A percentile compares a stretch with the other conserved stretches of the same genome.
Conservation (phyloP, 2,329 filamentous ascomycete species). For the Aspergillus uvarum region DNA sequence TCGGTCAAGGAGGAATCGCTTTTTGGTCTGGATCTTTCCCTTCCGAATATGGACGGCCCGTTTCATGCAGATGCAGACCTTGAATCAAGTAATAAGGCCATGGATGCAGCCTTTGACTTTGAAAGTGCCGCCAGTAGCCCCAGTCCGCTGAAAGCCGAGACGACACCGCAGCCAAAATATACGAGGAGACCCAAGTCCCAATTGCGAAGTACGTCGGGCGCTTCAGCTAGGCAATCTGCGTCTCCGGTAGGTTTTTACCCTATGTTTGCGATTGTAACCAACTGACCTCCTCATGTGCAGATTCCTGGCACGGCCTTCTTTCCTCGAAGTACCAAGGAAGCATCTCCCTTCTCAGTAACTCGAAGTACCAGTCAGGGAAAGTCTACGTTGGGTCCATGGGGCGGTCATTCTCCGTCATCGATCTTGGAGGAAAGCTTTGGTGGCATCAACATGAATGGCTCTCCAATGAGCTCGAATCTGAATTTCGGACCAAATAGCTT, state of each 20-base stretch:
- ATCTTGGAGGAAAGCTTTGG: constrained; percentile 47
- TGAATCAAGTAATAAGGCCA: constrained; percentile 48
- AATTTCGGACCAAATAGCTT: constrained; percentile 37
- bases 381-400: constrained; percentile 40
- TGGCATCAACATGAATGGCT: constrained; percentile 47
- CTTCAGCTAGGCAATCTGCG: constrained; percentile 23
- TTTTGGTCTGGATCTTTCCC: constrained; percentile 40
- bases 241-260: constrained; percentile 25
- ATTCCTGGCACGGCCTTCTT: constrained; percentile 33
- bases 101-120: constrained; percentile 52
- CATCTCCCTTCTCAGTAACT: constrained; percentile 37
- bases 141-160: constrained; percentile 39
- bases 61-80: constrained; percentile 39
- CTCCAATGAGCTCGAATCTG: constrained; percentile 41
- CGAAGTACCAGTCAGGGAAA: constrained; percentile 32
- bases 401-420: constrained; percentile 44
- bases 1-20: constrained; percentile 42
- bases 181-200: constrained; percentile 28
- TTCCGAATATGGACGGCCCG: constrained; percentile 34
- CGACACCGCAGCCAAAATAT: constrained; percentile 23
- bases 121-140: constrained; percentile 50
- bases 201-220: constrained; percentile 28
- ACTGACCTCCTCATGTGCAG: constrained; percentile 19
- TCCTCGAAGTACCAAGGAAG: constrained; percentile 36
- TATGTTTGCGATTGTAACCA: neutral